Percentiles rank a stretch among this genome's conserved stretches.
Evolutionary conservation across 1,284 basidiomycete species (phyloP).

Genomic region (Cryptococcus maquisensis): DNA sequence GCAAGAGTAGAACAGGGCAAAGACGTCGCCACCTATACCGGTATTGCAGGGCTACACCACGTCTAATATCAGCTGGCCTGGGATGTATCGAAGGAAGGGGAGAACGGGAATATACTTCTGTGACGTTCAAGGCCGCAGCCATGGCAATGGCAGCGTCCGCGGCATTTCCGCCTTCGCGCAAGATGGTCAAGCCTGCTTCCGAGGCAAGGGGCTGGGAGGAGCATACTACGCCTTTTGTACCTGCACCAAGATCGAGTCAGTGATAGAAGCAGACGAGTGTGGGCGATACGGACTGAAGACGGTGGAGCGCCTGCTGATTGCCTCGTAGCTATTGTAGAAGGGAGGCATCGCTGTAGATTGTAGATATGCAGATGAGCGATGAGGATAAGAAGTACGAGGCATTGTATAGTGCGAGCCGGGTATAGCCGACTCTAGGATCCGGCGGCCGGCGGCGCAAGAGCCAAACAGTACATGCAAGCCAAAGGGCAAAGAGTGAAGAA

Average conservation of each 20-base stretch:
- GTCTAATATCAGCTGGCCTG: background rate
- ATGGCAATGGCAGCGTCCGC: slow-evolving; percentile 40
- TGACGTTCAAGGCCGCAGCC: slow-evolving; percentile 16
- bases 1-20: slow-evolving; percentile 83
- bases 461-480: too few species aligned
- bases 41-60: slow-evolving; percentile 14
- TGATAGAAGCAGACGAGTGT: slow-evolving; percentile 39
- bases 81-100: background rate
- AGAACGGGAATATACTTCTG: slow-evolving; percentile 1
- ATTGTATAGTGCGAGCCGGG: background rate
- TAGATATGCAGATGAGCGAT: too few species aligned
- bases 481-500: background rate
- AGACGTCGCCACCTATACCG: slow-evolving; percentile 64
- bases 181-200: slow-evolving; percentile 76
- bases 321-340: slow-evolving; percentile 8
- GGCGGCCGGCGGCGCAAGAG: too few species aligned
- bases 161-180: slow-evolving; percentile 82
- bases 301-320: slow-evolving; percentile 21
- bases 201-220: slow-evolving; percentile 81
- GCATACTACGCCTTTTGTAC: slow-evolving; percentile 77
- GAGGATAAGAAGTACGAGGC: too few species aligned
- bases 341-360: background rate
- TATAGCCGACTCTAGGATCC: background rate
- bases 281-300: slow-evolving; percentile 51
- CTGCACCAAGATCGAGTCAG: slow-evolving; percentile 48